phyloP scores from a whole-genome alignment of 1,284 basidiomycete species.

The Microbotryum lychnidis-dioicae region DNA sequence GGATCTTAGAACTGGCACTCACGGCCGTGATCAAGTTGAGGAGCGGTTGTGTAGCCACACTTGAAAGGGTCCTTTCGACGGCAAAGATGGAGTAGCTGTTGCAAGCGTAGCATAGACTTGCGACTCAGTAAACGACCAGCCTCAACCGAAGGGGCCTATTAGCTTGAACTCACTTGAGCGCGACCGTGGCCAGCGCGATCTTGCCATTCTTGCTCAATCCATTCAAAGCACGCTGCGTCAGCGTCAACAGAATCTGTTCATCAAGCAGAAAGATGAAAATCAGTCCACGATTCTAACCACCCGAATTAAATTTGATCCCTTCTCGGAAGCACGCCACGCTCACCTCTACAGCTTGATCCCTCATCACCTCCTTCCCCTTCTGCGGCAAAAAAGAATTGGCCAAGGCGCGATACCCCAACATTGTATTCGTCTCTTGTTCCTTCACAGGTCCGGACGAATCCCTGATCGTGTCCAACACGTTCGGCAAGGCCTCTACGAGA shows the following conservation, averaged over 20 bases:
- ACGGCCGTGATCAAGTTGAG: constrained; percentile 31
- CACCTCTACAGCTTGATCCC: constrained; percentile 42
- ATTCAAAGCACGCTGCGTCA: constrained; percentile 49
- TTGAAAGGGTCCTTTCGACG: constrained; percentile 36
- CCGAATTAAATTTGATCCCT: constrained; percentile 22
- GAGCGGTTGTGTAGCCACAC: constrained; percentile 31
- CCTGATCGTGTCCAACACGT: constrained; percentile 23
- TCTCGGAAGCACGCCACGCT: constrained; percentile 39
- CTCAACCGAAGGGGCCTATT: not conserved
- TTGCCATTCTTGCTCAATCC: constrained; percentile 60
- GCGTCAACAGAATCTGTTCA: constrained; percentile 50
- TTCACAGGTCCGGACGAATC: constrained; percentile 43
- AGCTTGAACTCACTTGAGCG: constrained; percentile 60
- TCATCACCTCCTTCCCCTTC: constrained; percentile 36
- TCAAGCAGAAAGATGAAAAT: constrained; percentile 6
- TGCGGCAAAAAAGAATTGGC: constrained; percentile 60
- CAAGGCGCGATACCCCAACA: constrained; percentile 72
- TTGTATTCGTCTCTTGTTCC: constrained; percentile 69
- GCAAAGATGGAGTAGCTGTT: constrained; percentile 45
- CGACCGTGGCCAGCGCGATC: constrained; percentile 62
- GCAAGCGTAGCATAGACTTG: not conserved
- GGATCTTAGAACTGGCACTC: constrained; percentile 12
- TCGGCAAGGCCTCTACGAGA: constrained; percentile 40
- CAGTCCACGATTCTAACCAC: constrained; percentile 2
- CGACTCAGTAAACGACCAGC: not conserved